Percentiles rank a stretch among this genome's conserved stretches.
Evolutionary conservation across 306 rosid genomes (phyloP).

Genomic region (Sophora flavescens): DNA sequence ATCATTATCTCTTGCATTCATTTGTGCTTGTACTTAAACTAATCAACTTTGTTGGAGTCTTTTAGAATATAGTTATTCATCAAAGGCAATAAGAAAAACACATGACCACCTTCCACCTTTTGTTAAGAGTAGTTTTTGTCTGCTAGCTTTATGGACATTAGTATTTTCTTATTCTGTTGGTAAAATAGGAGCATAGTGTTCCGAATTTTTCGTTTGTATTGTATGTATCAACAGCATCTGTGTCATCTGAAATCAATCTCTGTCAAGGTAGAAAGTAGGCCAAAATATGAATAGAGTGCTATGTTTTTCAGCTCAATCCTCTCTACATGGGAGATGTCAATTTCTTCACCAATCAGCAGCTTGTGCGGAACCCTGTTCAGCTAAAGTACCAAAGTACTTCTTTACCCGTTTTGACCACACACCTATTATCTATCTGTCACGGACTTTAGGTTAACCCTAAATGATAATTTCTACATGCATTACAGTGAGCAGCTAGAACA

Average conservation of each 20-base stretch:
- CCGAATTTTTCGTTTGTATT: neutral
- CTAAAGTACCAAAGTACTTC: neutral
- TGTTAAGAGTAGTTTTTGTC: neutral
- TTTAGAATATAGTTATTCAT: neutral
- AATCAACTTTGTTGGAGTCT: neutral
- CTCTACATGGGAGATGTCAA: too few relatives aligned
- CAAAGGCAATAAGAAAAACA: neutral
- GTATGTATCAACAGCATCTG: neutral
- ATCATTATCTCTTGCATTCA: neutral
- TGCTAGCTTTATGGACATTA: neutral
- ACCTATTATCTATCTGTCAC: neutral
- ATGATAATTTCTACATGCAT: too few relatives aligned
- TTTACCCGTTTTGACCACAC: neutral
- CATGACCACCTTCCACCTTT: neutral
- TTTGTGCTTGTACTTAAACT: neutral
- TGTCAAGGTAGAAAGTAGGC: neutral
- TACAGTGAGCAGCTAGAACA: neutral
- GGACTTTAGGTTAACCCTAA: neutral
- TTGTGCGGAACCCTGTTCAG: neutral
- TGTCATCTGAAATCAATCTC: conserved; percentile 9
- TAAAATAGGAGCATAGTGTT: neutral
- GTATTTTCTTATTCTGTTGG: neutral
- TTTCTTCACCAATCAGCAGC: neutral
- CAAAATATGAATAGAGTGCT: neutral
- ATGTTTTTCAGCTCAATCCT: neutral